Evolutionary conservation across 495 filamentous ascomycete genomes (phyloP).

Genomic region (Tuber melanosporum): DNA sequence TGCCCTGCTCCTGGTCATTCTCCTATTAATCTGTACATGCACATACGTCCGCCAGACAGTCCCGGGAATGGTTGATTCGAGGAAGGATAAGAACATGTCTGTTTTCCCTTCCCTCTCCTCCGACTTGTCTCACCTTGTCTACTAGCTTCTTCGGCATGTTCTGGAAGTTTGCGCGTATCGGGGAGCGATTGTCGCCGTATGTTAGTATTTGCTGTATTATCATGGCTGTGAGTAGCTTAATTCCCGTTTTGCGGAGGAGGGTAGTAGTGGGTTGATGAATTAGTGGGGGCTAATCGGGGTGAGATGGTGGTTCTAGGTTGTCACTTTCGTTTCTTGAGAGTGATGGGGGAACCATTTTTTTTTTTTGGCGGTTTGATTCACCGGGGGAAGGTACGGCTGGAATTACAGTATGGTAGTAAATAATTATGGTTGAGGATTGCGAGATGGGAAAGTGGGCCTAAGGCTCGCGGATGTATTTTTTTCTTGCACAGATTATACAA

Average conservation of each 20-base stretch:
- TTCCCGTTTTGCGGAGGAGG: neutral
- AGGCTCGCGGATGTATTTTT: neutral
- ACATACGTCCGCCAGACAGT: constrained; percentile 86
- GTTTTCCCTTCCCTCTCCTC: neutral
- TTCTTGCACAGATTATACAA: neutral
- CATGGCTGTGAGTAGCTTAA: constrained; percentile 71
- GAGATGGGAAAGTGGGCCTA: neutral
- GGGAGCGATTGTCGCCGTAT: constrained; percentile 90
- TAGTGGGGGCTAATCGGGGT: neutral
- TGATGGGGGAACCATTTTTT: neutral
- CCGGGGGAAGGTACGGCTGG: neutral
- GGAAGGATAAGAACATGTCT: constrained; percentile 56
- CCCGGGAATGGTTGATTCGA: constrained; percentile 85
- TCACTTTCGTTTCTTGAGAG: constrained; percentile 30
- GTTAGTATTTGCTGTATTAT: constrained; percentile 88
- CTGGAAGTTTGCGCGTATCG: constrained; percentile 93
- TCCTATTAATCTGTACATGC: constrained; percentile 92
- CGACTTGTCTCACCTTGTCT: neutral
- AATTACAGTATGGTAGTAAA: neutral
- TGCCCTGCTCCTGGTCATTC: constrained; percentile 81
- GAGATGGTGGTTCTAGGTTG: constrained; percentile 17
- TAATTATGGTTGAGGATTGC: neutral
- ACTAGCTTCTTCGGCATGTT: constrained; percentile 75
- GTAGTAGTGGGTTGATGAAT: neutral
- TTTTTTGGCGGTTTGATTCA: constrained; percentile 1